A percentile compares a stretch with the other conserved stretches of the same genome.
Evolutionary conservation across 2,329 filamentous ascomycete species (phyloP).

Genomic region (Alternaria gaisen): DNA sequence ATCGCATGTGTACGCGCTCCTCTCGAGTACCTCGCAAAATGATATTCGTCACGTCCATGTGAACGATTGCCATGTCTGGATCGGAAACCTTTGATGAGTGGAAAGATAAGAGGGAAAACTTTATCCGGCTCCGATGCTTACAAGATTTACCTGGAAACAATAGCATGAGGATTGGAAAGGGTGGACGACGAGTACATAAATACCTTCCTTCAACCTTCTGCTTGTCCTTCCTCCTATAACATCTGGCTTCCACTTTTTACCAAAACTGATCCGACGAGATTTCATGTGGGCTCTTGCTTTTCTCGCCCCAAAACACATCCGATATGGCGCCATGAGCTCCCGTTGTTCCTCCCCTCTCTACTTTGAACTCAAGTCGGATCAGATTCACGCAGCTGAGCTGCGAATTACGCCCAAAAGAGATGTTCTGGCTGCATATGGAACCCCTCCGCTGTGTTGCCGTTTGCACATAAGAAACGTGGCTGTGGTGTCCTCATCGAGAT

Average conservation of each 20-base stretch:
- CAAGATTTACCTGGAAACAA: accelerated
- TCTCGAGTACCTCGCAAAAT: neutral
- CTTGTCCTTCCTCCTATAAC: accelerated
- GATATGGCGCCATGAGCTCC: neutral
- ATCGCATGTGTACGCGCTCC: neutral
- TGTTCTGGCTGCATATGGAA: accelerated
- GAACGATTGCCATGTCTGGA: neutral
- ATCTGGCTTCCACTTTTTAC: neutral
- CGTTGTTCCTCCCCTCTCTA: accelerated
- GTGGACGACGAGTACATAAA: neutral
- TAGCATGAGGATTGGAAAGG: neutral
- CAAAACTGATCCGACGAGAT: no score
- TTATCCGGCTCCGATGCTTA: accelerated
- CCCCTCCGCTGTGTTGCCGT: no score
- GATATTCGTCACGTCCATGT: no score
- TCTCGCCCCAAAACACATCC: neutral
- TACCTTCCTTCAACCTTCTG: neutral
- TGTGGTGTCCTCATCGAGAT: no score
- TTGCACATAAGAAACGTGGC: neutral
- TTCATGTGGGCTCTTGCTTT: no score
- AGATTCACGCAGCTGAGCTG: accelerated
- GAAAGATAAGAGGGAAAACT: neutral
- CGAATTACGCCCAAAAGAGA: neutral
- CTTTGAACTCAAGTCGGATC: accelerated
- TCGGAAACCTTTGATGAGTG: accelerated